A percentile compares a stretch with the other conserved stretches of the same genome.
These are phyloP conservation scores for Phytophthora boehmeriae DNA, from an alignment of 352 stramenopile species.

Conservation along the genomic window DNA sequence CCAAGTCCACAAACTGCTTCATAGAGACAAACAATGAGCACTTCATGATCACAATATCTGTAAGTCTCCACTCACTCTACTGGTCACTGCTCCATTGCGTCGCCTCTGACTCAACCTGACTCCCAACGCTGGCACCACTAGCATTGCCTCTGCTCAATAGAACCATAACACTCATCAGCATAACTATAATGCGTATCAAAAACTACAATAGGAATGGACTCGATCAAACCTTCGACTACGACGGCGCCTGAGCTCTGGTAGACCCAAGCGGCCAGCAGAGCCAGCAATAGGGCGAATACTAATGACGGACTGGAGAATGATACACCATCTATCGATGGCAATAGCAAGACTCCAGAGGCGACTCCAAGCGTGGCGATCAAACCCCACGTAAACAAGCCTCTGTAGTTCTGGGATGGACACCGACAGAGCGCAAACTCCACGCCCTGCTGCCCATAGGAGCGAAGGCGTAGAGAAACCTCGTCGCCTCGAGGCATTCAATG, in stretches of 20 bases:
- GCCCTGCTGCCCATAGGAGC: slow-evolving; percentile 48
- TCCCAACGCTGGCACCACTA: slow-evolving; percentile 75
- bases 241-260: slow-evolving; percentile 24
- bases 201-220: not conserved
- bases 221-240: slow-evolving; percentile 34
- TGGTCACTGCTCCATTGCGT: slow-evolving; percentile 46
- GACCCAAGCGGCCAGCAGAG: slow-evolving; percentile 19
- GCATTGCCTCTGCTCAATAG: slow-evolving; percentile 68
- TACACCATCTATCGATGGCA: slow-evolving; percentile 23
- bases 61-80: slow-evolving; percentile 19
- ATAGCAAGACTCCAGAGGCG: slow-evolving; percentile 23
- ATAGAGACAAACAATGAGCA: not conserved
- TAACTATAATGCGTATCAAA: not conserved
- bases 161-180: slow-evolving; percentile 1
- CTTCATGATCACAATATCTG: not conserved
- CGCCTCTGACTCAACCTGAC: slow-evolving; percentile 70
- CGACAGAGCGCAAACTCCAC: slow-evolving; percentile 61
- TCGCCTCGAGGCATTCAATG: not conserved
- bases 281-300: slow-evolving; percentile 18
- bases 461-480: slow-evolving; percentile 57
- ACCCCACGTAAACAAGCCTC: slow-evolving; percentile 16
- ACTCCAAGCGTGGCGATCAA: slow-evolving; percentile 19
- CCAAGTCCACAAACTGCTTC: slow-evolving; percentile 34
- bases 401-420: slow-evolving; percentile 12
- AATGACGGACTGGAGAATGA: slow-evolving; percentile 16